phyloP scores from a whole-genome alignment of 345 rosid genomes.

The Cardamine chenopodiifolia region DNA sequence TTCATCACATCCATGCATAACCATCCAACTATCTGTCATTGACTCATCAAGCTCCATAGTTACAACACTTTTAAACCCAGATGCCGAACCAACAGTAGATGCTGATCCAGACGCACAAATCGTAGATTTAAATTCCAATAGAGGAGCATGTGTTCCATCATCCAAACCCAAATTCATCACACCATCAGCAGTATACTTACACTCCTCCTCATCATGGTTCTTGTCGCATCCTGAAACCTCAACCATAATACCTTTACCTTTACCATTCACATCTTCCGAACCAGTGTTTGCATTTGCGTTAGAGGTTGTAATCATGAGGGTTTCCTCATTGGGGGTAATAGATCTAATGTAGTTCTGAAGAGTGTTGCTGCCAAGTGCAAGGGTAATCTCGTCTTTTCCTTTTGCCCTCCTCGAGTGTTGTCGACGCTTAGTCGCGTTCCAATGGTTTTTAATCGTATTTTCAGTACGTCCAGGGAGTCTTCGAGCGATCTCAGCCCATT shows the following conservation, averaged over 20 bases:
- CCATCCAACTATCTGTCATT: constrained; percentile 41
- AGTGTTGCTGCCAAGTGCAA: constrained; percentile 27
- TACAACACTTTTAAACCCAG: constrained; percentile 21
- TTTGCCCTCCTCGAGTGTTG: constrained; percentile 48
- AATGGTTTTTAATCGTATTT: constrained; percentile 64
- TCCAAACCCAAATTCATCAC: constrained; percentile 17
- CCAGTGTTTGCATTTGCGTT: not conserved
- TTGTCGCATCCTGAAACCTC: not conserved
- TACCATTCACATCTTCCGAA: not conserved
- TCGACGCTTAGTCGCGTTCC: constrained; percentile 59
- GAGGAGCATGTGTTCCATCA: not conserved
- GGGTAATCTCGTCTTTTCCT: constrained; percentile 31
- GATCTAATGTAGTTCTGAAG: constrained; percentile 40
- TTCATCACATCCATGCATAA: constrained; percentile 46
- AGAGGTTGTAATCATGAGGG: not conserved
- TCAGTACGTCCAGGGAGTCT: constrained; percentile 63
- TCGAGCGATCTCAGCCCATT: constrained; percentile 74
- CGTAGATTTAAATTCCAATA: not conserved
- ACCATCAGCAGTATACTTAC: constrained; percentile 28
- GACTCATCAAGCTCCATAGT: constrained; percentile 31
- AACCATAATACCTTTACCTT: constrained; percentile 12
- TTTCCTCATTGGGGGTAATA: constrained; percentile 28
- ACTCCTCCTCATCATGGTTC: not conserved
- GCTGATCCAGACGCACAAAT: constrained; percentile 23
- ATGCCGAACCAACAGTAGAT: constrained; percentile 21